A percentile compares a stretch with the other conserved stretches of the same genome.
Conservation (phyloP, 2,329 filamentous ascomycete species). For the Shiraia bambusicola region DNA sequence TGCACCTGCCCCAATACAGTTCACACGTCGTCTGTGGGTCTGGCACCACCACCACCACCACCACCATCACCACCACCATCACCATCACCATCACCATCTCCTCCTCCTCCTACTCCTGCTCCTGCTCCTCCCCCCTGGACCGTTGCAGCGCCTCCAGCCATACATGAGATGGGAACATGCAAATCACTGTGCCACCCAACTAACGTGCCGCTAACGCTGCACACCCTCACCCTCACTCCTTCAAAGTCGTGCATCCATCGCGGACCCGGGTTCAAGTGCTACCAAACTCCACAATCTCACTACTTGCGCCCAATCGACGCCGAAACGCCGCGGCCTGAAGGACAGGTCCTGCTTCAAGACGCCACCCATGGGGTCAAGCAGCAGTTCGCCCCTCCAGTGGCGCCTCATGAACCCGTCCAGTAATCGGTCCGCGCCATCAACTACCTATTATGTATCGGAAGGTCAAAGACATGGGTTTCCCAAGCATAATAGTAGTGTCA, state of each 20-base stretch:
- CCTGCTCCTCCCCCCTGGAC: no score
- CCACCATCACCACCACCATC: neutral
- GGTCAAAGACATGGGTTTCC: no score
- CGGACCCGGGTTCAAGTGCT: slow-evolving; percentile 19
- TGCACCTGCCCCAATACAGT: no score
- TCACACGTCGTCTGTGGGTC: no score
- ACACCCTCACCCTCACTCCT: slow-evolving; percentile 16
- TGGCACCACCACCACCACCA: neutral
- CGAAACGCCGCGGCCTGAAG: no score
- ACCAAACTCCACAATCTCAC: slow-evolving; percentile 15
- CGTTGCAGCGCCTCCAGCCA: slow-evolving; percentile 12
- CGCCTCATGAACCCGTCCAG: no score
- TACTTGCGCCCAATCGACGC: slow-evolving; percentile 15
- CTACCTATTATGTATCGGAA: no score
- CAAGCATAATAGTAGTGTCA: no score
- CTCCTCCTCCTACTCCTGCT: neutral
- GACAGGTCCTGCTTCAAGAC: no score
- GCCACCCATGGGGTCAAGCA: no score
- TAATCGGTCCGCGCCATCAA: no score
- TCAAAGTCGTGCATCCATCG: slow-evolving; percentile 21
- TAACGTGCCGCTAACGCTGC: slow-evolving; percentile 15
- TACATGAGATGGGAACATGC: slow-evolving; percentile 5
- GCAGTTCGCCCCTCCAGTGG: no score
- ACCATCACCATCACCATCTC: slow-evolving; percentile 3
- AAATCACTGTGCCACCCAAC: slow-evolving; percentile 10